Percentiles rank a stretch among this genome's conserved stretches.
Conservation (phyloP, 495 filamentous ascomycete genomes). For the Barbatosphaeria neglecta region DNA sequence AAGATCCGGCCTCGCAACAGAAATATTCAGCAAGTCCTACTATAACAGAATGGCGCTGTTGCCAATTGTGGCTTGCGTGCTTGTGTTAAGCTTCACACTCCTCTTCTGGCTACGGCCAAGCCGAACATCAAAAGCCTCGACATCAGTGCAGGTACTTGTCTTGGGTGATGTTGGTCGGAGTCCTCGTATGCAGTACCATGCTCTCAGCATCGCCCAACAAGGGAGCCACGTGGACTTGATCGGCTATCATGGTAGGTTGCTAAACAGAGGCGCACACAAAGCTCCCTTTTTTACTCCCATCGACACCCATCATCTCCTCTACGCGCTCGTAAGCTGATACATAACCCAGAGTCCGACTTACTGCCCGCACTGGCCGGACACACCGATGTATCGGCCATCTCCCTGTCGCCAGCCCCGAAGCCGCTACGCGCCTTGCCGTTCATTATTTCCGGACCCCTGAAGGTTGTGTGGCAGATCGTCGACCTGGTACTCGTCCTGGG, state of each 20-base stretch:
- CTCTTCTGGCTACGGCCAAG: not conserved
- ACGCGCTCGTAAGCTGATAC: constrained; percentile 7
- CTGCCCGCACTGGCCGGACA: constrained; percentile 18
- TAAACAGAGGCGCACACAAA: too few species aligned
- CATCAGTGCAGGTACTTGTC: constrained; percentile 73
- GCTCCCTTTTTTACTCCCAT: too few species aligned
- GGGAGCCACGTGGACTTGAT: constrained; percentile 74
- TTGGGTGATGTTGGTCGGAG: constrained; percentile 95
- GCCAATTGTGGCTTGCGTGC: constrained; percentile 1
- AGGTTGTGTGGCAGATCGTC: constrained; percentile 71
- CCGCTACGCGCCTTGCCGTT: constrained; percentile 62
- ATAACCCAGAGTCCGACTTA: constrained; percentile 7
- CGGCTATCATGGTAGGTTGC: constrained; percentile 63
- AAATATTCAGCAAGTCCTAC: too few species aligned
- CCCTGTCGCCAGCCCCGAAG: constrained; percentile 50
- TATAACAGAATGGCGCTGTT: not conserved
- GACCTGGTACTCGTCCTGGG: constrained; percentile 58
- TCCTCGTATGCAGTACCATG: constrained; percentile 98
- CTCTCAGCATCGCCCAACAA: constrained; percentile 77
- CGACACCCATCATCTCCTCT: too few species aligned
- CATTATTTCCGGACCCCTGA: constrained; percentile 66
- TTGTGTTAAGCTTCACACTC: constrained; percentile 1
- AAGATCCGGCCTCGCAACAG: too few species aligned
- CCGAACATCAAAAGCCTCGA: constrained; percentile 10
- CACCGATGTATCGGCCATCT: constrained; percentile 29